Evolutionary conservation across 2,329 filamentous ascomycete genomes (phyloP).

Genomic region (Aspergillus piperis): DNA sequence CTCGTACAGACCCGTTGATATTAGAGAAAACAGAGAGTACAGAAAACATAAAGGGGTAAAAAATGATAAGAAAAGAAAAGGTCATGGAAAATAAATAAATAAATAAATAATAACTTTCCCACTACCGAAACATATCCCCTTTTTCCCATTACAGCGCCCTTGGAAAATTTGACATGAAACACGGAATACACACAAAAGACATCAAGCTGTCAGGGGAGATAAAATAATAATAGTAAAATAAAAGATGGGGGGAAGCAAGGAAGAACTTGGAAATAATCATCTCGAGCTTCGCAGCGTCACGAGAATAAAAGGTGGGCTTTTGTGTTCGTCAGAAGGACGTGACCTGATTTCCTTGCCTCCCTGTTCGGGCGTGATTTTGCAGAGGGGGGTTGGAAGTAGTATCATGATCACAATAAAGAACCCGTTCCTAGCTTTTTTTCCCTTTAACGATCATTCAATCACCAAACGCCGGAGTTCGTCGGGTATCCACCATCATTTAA

Average conservation of each 20-base stretch:
- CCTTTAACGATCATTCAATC: conserved; percentile 27
- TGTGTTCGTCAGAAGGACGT: neutral
- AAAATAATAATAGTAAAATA: conserved; percentile 18
- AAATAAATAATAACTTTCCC: conserved; percentile 26
- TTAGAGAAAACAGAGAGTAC: conserved; percentile 3
- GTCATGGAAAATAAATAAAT: neutral
- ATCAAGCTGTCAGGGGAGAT: conserved; percentile 2
- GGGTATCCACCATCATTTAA: conserved; percentile 29
- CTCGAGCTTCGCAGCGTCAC: conserved; percentile 30
- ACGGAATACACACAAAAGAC: conserved; percentile 10
- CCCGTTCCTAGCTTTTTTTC: conserved; percentile 17
- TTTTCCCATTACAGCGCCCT: conserved; percentile 46
- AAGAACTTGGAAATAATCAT: conserved; percentile 22
- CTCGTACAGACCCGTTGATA: conserved; percentile 9
- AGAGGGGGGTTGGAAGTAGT: neutral
- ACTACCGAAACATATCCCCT: conserved; percentile 38
- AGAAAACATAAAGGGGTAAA: conserved; percentile 7
- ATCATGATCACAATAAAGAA: conserved; percentile 20
- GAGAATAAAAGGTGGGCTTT: conserved; percentile 16
- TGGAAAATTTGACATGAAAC: conserved; percentile 26
- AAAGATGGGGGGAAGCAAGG: conserved; percentile 13
- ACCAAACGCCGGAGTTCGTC: conserved; percentile 27
- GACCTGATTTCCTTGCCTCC: conserved; percentile 4
- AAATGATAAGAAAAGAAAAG: conserved; percentile 5
- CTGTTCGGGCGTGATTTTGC: too few relatives aligned